phyloP scores from a whole-genome alignment of 1,139 yeast species.

The Candida tunisiensis region DNA sequence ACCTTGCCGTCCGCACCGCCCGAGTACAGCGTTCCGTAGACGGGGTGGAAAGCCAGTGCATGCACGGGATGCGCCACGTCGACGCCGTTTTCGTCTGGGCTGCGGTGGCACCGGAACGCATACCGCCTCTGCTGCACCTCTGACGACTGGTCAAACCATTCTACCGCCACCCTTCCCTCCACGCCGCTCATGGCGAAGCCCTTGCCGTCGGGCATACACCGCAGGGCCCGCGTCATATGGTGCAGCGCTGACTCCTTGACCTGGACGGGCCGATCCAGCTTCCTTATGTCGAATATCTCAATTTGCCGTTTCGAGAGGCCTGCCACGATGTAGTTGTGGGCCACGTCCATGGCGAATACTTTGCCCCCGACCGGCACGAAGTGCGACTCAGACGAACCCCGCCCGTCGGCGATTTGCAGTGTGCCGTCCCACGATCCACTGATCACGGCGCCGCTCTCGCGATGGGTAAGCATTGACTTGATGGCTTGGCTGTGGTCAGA shows the following conservation, averaged over 20 bases:
- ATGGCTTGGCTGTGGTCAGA: conserved; percentile 19
- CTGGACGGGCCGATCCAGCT: conserved; percentile 28
- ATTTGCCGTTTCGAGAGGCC: conserved; percentile 39
- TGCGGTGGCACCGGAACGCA: conserved; percentile 77
- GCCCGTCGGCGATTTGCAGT: conserved; percentile 24
- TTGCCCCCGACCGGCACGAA: conserved; percentile 28
- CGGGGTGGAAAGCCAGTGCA: conserved; percentile 37
- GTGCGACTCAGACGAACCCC: conserved; percentile 8
- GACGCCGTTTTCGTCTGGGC: conserved; percentile 26
- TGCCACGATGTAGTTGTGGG: conserved; percentile 30
- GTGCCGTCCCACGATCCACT: conserved; percentile 42
- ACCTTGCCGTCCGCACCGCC: conserved; percentile 70
- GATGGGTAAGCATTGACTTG: conserved; percentile 14
- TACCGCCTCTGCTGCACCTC: conserved; percentile 34
- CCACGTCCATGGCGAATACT: conserved; percentile 48
- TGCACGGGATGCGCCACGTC: conserved; percentile 71
- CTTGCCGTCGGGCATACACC: conserved; percentile 36
- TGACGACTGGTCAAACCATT: conserved; percentile 40
- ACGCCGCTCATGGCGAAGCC: conserved; percentile 73
- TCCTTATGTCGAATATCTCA: conserved; percentile 41
- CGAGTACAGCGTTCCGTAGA: conserved; percentile 38
- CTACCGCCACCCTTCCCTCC: conserved; percentile 79
- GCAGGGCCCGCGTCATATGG: conserved; percentile 49
- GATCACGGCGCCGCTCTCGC: conserved; percentile 18
- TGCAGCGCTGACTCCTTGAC: conserved; percentile 55